Evolutionary conservation across 2,329 filamentous ascomycete genomes (phyloP).

Genomic region (Neopestalotiopsis rosae): DNA sequence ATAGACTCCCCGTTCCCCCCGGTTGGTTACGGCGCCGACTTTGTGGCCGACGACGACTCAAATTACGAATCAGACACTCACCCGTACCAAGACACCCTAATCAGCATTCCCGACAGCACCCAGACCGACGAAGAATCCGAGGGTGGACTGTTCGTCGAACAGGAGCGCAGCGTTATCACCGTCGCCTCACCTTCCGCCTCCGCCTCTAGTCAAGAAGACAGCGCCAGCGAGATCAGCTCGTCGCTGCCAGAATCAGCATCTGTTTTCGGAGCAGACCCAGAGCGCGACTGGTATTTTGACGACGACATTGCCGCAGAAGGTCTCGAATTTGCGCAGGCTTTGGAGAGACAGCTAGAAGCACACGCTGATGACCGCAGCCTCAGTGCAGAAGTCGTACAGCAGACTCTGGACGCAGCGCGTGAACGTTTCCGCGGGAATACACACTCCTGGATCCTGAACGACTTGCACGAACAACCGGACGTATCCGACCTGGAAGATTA

Average conservation of each 20-base stretch:
- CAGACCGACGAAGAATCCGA: conserved; percentile 5
- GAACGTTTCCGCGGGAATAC: not conserved
- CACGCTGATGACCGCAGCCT: not conserved
- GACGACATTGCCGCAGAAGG: not conserved
- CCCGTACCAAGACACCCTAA: not conserved
- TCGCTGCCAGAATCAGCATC: not conserved
- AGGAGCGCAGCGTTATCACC: conserved; percentile 9
- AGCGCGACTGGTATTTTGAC: not conserved
- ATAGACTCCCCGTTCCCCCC: not conserved
- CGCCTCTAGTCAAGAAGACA: not conserved
- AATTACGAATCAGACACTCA: conserved; percentile 5
- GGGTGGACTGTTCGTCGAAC: conserved; percentile 11
- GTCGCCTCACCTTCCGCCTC: not conserved
- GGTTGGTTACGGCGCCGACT: conserved; percentile 9
- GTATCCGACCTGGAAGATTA: not conserved
- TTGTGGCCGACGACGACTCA: not conserved
- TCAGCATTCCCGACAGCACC: not conserved
- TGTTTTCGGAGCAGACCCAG: not conserved
- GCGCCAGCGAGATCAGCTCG: not conserved
- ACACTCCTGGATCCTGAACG: not conserved
- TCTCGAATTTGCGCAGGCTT: not conserved
- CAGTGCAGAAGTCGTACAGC: conserved; percentile 17
- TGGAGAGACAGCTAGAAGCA: conserved; percentile 1
- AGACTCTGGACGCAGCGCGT: conserved; percentile 6
- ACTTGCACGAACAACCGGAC: not conserved